phyloP scores from a whole-genome alignment of 306 rosid species.

The Glycine soja region DNA sequence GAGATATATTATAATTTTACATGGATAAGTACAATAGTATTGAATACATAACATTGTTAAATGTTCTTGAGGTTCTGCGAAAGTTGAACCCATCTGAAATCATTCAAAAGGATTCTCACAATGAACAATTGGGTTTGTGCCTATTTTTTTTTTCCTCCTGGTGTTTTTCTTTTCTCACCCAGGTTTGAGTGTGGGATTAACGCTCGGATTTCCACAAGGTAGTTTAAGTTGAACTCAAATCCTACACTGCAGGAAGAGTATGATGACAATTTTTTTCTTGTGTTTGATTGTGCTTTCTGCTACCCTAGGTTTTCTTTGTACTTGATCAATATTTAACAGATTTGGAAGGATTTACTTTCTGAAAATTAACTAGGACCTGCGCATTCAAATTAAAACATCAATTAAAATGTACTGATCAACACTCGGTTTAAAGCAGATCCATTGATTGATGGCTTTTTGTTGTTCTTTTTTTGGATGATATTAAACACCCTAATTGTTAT shows the following conservation, averaged over 20 bases:
- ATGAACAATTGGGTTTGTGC: neutral
- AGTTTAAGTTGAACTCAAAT: too few species aligned
- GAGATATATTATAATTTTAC: neutral
- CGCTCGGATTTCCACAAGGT: too few species aligned
- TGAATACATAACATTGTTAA: neutral
- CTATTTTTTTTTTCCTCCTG: neutral
- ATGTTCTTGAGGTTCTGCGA: neutral
- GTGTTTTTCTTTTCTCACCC: neutral
- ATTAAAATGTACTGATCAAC: too few species aligned
- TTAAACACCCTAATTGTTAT: neutral
- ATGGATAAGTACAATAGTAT: neutral
- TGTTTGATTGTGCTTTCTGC: neutral
- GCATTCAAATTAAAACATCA: neutral
- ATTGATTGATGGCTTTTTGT: neutral
- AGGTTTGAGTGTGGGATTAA: neutral
- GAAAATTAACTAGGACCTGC: neutral
- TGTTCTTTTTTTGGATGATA: constrained; percentile 13
- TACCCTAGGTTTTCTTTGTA: neutral
- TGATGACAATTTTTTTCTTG: neutral
- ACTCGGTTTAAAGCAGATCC: too few species aligned
- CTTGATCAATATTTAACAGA: neutral
- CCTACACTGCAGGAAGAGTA: neutral
- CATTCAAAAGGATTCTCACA: neutral
- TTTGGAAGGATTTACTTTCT: neutral
- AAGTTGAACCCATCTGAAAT: neutral